phyloP scores from a whole-genome alignment of 352 stramenopile species.

The Phytophthora pseudosyringae region DNA sequence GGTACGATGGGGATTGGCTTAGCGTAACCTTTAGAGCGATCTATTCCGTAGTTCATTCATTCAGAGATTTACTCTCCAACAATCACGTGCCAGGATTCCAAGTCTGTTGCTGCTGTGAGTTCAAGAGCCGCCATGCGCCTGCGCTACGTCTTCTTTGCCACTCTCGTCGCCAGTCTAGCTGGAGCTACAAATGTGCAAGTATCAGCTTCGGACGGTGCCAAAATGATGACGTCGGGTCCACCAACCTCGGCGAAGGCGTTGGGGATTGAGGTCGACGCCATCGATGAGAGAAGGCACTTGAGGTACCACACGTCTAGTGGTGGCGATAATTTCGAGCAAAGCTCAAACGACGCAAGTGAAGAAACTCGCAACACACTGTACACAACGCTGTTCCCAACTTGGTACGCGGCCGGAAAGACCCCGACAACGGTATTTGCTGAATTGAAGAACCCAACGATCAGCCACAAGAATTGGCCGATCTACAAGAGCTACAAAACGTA shows the following conservation, averaged over 20 bases:
- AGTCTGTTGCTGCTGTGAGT: no score
- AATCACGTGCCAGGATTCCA: no score
- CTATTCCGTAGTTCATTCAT: no score
- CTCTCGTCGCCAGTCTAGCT: neutral
- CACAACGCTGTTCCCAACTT: neutral
- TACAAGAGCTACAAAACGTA: slow-evolving; percentile 6
- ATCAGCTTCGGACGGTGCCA: neutral
- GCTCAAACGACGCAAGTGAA: neutral
- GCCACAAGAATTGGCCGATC: slow-evolving; percentile 2
- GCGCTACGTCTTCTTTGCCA: no score
- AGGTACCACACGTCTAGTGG: neutral
- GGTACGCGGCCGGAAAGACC: slow-evolving; percentile 2
- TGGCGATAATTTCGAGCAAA: neutral
- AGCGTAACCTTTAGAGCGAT: no score
- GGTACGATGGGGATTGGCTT: no score
- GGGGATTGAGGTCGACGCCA: neutral
- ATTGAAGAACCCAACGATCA: neutral
- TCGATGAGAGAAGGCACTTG: neutral
- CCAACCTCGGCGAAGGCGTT: neutral
- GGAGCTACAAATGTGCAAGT: neutral
- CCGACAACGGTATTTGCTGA: neutral
- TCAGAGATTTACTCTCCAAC: no score
- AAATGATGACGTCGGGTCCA: neutral
- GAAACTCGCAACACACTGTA: slow-evolving; percentile 3
- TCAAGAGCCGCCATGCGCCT: no score